Percentiles rank a stretch among this genome's conserved stretches.
phyloP scores from a whole-genome alignment of 2,329 filamentous ascomycete species.

The Alternaria arbusti region DNA sequence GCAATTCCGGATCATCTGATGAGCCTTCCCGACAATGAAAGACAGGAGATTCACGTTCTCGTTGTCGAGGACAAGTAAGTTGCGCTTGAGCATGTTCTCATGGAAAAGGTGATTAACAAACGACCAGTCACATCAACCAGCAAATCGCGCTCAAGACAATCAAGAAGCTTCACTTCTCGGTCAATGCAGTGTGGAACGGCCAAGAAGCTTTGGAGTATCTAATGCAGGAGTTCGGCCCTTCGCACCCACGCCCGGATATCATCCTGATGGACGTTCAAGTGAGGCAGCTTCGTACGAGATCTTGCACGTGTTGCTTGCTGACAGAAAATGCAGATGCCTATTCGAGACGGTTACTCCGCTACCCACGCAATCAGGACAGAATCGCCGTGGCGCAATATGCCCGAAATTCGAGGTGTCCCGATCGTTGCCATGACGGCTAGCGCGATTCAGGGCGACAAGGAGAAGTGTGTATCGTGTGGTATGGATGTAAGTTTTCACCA shows the following conservation, averaged over 20 bases:
- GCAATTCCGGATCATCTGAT: constrained; percentile 42
- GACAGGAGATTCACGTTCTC: constrained; percentile 71
- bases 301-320: background rate
- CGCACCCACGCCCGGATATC: constrained; percentile 69
- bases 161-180: constrained; percentile 73
- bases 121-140: constrained; percentile 65
- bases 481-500: constrained; percentile 64
- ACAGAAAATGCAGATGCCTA: constrained; percentile 37
- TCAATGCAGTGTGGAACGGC: constrained; percentile 76
- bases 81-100: background rate
- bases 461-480: constrained; percentile 73
- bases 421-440: constrained; percentile 85
- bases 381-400: constrained; percentile 65
- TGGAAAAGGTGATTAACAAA: constrained; percentile 6
- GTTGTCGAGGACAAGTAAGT: constrained; percentile 82
- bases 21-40: constrained; percentile 62
- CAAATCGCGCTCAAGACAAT: constrained; percentile 80
- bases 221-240: constrained; percentile 56
- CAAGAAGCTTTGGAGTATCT: constrained; percentile 80
- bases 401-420: constrained; percentile 65
- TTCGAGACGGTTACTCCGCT: constrained; percentile 79
- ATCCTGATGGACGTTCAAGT: constrained; percentile 83
- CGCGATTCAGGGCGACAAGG: constrained; percentile 76
- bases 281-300: constrained; percentile 48
- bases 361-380: constrained; percentile 76